phyloP scores from a whole-genome alignment of 2,329 filamentous ascomycete species.

The Fusarium liriodendri region DNA sequence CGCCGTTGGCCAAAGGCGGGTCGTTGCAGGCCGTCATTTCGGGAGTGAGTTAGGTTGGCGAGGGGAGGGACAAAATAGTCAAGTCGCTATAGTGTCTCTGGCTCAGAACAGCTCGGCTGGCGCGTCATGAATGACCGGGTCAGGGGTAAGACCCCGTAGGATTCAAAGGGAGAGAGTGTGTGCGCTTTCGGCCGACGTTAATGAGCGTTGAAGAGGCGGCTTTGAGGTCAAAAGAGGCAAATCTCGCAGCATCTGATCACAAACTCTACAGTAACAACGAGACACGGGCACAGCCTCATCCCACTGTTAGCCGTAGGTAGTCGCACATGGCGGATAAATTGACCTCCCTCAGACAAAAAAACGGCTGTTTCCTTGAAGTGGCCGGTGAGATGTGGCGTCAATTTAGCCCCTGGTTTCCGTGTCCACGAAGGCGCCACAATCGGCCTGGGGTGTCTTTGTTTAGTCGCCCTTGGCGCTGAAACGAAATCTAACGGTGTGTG shows the following conservation, averaged over 20 bases:
- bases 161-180: background rate
- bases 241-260: constrained; percentile 9
- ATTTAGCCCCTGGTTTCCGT: constrained; percentile 8
- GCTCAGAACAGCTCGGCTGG: constrained; percentile 17
- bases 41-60: background rate
- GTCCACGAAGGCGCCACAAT: constrained; percentile 17
- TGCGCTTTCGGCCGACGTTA: constrained; percentile 4
- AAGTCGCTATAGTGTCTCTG: constrained; percentile 4
- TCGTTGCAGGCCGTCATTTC: constrained; percentile 33
- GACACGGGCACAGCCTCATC: background rate
- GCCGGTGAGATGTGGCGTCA: constrained; percentile 25
- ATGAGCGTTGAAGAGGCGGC: constrained; percentile 1
- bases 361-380: constrained; percentile 8
- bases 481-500: background rate
- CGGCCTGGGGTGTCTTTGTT: background rate
- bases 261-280: constrained; percentile 1
- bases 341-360: background rate
- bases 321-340: constrained; percentile 9
- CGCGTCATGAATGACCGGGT: constrained; percentile 30
- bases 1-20: constrained; percentile 19
- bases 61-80: background rate
- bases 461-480: background rate
- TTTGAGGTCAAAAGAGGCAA: constrained; percentile 24
- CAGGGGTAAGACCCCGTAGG: constrained; percentile 5
- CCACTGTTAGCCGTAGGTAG: background rate